Percentiles rank a stretch among this genome's conserved stretches.
Conservation (phyloP, 2,329 filamentous ascomycete genomes). For the Pseudogymnoascus pannorum region DNA sequence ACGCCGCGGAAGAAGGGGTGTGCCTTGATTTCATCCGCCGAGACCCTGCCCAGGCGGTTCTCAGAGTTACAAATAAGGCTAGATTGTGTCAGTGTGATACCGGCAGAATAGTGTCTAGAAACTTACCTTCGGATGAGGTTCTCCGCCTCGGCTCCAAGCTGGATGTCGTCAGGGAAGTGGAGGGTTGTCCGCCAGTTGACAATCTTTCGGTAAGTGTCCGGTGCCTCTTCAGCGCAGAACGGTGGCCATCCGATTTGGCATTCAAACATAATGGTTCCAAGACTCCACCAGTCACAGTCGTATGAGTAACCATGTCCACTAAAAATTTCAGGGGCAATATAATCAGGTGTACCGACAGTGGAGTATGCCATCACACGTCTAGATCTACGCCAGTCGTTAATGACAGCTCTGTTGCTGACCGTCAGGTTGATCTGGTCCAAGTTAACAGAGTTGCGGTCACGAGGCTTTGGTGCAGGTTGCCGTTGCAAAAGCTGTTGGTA, state of each 20-base stretch:
- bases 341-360: conserved; percentile 95
- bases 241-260: conserved; percentile 97
- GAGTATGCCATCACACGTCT: conserved; percentile 95
- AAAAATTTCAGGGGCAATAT: conserved; percentile 98
- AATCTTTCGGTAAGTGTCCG: conserved; percentile 98
- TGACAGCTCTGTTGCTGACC: conserved; percentile 93
- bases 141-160: conserved; percentile 80
- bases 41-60: conserved; percentile 79
- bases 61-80: conserved; percentile 93
- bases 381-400: conserved; percentile 98
- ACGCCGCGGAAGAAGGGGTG: conserved; percentile 97
- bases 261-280: conserved; percentile 99
- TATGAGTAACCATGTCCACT: conserved; percentile 93
- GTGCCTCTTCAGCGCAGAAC: conserved; percentile 95
- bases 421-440: conserved; percentile 98
- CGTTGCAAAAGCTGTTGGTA: conserved; percentile 93
- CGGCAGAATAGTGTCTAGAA: not conserved
- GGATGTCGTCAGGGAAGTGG: conserved; percentile 94
- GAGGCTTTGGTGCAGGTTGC: conserved; percentile 64
- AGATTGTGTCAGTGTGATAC: conserved; percentile 6
- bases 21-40: conserved; percentile 84
- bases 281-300: conserved; percentile 98
- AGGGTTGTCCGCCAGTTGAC: conserved; percentile 95
- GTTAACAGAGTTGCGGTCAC: conserved; percentile 86
- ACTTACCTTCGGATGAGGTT: conserved; percentile 82